These are phyloP conservation scores for Botryobasidium botryosum DNA, from an alignment of 768 basidiomycete genomes.

Conservation along the genomic window DNA sequence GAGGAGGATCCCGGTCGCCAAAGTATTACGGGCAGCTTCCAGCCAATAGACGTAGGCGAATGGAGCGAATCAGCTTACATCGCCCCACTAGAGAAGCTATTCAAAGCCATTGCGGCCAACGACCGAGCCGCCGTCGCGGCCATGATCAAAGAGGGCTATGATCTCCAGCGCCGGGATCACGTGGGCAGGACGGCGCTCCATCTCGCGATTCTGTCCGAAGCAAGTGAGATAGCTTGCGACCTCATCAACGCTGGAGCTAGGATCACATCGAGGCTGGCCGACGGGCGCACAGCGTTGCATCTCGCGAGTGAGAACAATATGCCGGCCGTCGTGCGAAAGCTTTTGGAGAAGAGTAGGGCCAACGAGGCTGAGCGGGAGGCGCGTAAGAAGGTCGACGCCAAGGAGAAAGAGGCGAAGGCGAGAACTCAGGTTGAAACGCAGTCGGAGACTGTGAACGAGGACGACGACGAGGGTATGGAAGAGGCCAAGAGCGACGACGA, in stretches of 20 bases:
- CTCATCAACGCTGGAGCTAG: constrained; percentile 39
- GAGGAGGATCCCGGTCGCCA: constrained; percentile 45
- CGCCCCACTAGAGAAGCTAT: constrained; percentile 35
- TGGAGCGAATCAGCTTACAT: constrained; percentile 48
- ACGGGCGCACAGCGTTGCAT: constrained; percentile 39
- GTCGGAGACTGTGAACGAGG: constrained; percentile 10
- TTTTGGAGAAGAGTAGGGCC: constrained; percentile 31
- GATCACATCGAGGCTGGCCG: constrained; percentile 38
- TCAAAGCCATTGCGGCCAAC: constrained; percentile 33
- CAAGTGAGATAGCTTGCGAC: constrained; percentile 30
- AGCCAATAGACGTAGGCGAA: constrained; percentile 48
- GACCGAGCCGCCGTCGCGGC: constrained; percentile 26
- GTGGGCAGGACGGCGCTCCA: constrained; percentile 47
- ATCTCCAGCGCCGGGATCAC: constrained; percentile 39
- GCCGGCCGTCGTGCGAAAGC: constrained; percentile 27
- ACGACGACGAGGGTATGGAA: constrained; percentile 4
- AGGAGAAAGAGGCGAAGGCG: constrained; percentile 3
- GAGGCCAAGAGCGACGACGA: constrained; percentile 4
- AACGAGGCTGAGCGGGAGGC: constrained; percentile 18
- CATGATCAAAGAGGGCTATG: constrained; percentile 27
- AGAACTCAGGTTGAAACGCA: constrained; percentile 28
- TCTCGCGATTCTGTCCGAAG: constrained; percentile 33
- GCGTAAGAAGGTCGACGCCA: constrained; percentile 11
- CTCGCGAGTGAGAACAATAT: constrained; percentile 36
- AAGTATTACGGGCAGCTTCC: constrained; percentile 43